phyloP scores from a whole-genome alignment of 2,329 filamentous ascomycete species.

The Apiospora pterosperma region DNA sequence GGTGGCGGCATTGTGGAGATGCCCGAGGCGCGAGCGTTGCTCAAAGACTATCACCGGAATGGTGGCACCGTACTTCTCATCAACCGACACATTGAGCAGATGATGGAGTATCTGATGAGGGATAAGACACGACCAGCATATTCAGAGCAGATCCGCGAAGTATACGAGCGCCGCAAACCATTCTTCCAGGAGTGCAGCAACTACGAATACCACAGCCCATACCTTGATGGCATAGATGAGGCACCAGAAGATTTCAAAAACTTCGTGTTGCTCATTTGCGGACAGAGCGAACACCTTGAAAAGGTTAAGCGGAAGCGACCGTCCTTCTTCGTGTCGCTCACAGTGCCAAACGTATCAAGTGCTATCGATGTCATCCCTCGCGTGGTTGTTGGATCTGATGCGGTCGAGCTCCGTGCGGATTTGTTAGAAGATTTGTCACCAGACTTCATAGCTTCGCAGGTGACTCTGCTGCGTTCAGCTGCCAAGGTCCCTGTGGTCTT shows the following conservation, averaged over 20 bases:
- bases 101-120: conserved; percentile 82
- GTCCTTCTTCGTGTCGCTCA: conserved; percentile 92
- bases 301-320: conserved; percentile 62
- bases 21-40: conserved; percentile 71
- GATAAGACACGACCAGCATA: conserved; percentile 93
- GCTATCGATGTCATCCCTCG: conserved; percentile 63
- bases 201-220: conserved; percentile 85
- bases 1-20: conserved; percentile 92
- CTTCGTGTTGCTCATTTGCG: conserved; percentile 69
- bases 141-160: conserved; percentile 84
- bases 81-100: conserved; percentile 80
- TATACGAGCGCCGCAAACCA: conserved; percentile 83
- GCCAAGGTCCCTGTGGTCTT: conserved; percentile 83
- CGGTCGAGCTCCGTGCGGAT: conserved; percentile 91
- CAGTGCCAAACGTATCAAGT: conserved; percentile 68
- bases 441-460: conserved; percentile 78
- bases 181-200: conserved; percentile 95
- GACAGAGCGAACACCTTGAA: conserved; percentile 53
- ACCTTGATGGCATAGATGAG: conserved; percentile 40
- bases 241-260: conserved; percentile 67
- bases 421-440: conserved; percentile 71
- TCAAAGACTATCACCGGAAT: conserved; percentile 67
- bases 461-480: conserved; percentile 71
- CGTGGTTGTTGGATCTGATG: conserved; percentile 82
- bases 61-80: conserved; percentile 86